Evolutionary conservation across 805 yeast species (phyloP).

Genomic region (Sugiyamaella chiloensis): DNA sequence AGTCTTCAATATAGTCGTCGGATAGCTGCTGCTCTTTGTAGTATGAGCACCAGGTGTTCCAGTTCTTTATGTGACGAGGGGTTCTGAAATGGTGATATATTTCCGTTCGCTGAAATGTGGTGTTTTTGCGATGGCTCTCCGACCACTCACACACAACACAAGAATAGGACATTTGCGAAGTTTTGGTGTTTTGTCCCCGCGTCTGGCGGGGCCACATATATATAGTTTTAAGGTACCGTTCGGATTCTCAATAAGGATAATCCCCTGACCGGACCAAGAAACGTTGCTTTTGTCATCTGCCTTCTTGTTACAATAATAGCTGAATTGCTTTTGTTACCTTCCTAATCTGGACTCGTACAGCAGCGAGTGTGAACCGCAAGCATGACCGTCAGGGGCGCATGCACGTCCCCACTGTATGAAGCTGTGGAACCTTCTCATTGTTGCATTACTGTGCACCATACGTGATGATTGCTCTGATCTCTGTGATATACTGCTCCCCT

Average conservation of each 20-base stretch:
- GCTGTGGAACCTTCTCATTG: no score
- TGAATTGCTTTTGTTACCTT: not conserved
- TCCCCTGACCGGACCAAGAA: not conserved
- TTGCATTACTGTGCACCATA: no score
- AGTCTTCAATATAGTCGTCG: constrained; percentile 30
- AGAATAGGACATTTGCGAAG: constrained; percentile 1
- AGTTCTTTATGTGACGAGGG: constrained; percentile 25
- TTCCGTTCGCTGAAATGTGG: constrained; percentile 14
- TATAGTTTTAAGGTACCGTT: not conserved
- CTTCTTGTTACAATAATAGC: not conserved
- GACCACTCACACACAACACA: constrained; percentile 32
- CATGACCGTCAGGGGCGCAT: not conserved
- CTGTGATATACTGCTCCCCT: no score
- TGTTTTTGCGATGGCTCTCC: constrained; percentile 21
- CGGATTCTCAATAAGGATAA: not conserved
- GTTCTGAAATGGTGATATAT: constrained; percentile 27
- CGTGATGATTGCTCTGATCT: no score
- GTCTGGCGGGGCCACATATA: not conserved
- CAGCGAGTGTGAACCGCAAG: not conserved
- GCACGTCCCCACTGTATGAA: no score
- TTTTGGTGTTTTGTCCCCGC: not conserved
- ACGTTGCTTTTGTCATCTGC: constrained; percentile 3
- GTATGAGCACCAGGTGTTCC: constrained; percentile 27
- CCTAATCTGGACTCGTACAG: not conserved
- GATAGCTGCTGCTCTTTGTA: constrained; percentile 27